These are phyloP conservation scores for Geranomyces variabilis DNA, from an alignment of 192 early-diverging fungal species.

Conservation along the genomic window DNA sequence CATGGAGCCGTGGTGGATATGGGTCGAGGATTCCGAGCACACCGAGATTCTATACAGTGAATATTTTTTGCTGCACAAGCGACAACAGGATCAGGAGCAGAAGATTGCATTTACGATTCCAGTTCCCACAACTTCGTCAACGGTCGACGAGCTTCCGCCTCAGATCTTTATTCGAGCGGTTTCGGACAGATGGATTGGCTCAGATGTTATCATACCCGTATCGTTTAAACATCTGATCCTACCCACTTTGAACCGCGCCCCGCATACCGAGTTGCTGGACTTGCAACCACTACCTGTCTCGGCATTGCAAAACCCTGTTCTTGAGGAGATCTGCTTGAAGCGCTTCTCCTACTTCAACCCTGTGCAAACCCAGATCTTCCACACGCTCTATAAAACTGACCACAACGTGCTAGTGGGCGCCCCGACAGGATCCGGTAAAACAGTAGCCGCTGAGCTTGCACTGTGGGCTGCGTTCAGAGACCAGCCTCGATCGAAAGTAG, in stretches of 20 bases:
- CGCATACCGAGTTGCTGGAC: slow-evolving; percentile 90
- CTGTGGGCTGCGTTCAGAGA: slow-evolving; percentile 92
- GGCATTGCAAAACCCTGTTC: slow-evolving; percentile 75
- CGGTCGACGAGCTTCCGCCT: slow-evolving; percentile 78
- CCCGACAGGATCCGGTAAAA: slow-evolving; percentile 98
- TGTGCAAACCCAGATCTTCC: slow-evolving; percentile 98
- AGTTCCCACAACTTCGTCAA: slow-evolving; percentile 58
- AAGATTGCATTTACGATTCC: slow-evolving; percentile 81
- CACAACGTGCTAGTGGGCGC: slow-evolving; percentile 92
- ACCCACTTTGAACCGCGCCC: slow-evolving; percentile 76
- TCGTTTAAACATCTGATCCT: slow-evolving; percentile 92
- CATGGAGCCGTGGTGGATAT: slow-evolving; percentile 94
- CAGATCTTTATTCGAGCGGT: slow-evolving; percentile 92
- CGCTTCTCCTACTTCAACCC: slow-evolving; percentile 98
- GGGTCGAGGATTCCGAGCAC: slow-evolving; percentile 90
- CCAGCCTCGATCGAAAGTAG: slow-evolving; percentile 79
- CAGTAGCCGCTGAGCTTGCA: slow-evolving; percentile 93
- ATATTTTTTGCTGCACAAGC: slow-evolving; percentile 79
- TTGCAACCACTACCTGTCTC: slow-evolving; percentile 88
- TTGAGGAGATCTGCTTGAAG: slow-evolving; percentile 83
- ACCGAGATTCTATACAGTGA: slow-evolving; percentile 92
- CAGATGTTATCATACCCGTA: slow-evolving; percentile 81
- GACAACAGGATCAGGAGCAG: slow-evolving; percentile 60
- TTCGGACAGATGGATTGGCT: slow-evolving; percentile 94
- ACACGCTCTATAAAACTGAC: slow-evolving; percentile 86